Evolutionary conservation across 2,329 filamentous ascomycete species (phyloP).

Genomic region (Podosphaera fusca): DNA sequence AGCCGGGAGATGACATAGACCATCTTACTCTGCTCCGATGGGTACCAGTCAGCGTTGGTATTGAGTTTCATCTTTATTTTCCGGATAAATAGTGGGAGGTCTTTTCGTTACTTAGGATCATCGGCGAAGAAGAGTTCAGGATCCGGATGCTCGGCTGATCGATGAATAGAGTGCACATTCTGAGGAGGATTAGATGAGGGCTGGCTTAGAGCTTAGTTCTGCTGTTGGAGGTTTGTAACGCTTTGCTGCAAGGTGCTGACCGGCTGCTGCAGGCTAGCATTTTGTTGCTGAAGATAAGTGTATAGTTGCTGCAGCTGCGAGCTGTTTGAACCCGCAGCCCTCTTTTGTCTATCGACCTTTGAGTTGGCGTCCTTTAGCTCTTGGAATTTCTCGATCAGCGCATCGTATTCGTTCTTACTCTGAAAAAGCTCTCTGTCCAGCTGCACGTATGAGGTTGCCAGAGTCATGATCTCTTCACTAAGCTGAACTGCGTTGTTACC

Average conservation of each 20-base stretch:
- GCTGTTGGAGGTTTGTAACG: no score
- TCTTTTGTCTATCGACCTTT: neutral
- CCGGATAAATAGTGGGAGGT: neutral
- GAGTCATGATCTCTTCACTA: neutral
- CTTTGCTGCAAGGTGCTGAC: no score
- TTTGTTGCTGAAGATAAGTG: neutral
- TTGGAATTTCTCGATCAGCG: no score
- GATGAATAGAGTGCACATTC: neutral
- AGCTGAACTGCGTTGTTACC: no score
- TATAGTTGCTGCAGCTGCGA: neutral
- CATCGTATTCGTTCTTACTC: no score
- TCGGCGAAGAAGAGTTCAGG: neutral
- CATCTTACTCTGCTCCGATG: neutral
- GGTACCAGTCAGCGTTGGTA: neutral
- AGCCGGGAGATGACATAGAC: neutral
- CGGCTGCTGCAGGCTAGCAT: no score
- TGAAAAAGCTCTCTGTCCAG: neutral
- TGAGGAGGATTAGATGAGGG: neutral
- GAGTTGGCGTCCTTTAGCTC: neutral
- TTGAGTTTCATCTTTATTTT: neutral
- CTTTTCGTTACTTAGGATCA: no score
- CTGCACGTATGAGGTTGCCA: neutral
- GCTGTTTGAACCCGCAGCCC: neutral
- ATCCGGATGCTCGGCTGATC: neutral
- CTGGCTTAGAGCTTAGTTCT: no score